Evolutionary conservation across 2,329 filamentous ascomycete genomes (phyloP).

Genomic region (Aspergillus ustus): DNA sequence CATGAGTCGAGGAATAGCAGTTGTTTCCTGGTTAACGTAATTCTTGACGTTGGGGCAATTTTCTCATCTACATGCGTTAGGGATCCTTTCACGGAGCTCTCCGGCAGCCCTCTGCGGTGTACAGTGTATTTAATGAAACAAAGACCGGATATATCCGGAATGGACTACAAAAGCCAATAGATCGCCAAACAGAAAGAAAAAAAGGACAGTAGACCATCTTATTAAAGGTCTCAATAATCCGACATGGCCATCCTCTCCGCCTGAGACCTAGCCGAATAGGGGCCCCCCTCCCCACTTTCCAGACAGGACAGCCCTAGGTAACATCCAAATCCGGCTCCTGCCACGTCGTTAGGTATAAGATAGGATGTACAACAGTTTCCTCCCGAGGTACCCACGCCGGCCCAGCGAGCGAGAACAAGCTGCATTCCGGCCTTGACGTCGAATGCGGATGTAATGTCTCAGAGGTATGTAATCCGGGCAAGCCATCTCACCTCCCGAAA

Average conservation of each 20-base stretch:
- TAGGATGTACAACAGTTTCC: slow-evolving; percentile 12
- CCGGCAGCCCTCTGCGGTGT: too few relatives aligned
- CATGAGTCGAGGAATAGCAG: not conserved
- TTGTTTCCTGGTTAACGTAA: not conserved
- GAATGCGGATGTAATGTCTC: not conserved
- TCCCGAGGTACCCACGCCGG: slow-evolving; percentile 14
- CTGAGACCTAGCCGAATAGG: not conserved
- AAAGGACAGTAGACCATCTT: not conserved
- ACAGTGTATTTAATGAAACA: too few relatives aligned
- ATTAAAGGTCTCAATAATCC: not conserved
- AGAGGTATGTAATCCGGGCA: not conserved
- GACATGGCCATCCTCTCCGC: not conserved
- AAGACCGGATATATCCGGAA: too few relatives aligned
- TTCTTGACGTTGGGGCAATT: not conserved
- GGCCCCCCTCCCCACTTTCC: not conserved
- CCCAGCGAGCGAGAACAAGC: slow-evolving; percentile 22
- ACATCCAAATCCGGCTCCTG: slow-evolving; percentile 7
- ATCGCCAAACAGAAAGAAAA: not conserved
- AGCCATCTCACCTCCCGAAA: slow-evolving; percentile 21
- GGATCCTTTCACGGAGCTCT: too few relatives aligned
- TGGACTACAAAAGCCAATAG: not conserved
- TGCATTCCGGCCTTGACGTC: slow-evolving; percentile 14
- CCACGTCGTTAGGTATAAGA: too few relatives aligned
- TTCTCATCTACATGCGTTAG: too few relatives aligned
- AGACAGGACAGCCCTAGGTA: too few relatives aligned